Conservation (phyloP, 441 rosid species). For the Aquilaria agallochum region DNA sequence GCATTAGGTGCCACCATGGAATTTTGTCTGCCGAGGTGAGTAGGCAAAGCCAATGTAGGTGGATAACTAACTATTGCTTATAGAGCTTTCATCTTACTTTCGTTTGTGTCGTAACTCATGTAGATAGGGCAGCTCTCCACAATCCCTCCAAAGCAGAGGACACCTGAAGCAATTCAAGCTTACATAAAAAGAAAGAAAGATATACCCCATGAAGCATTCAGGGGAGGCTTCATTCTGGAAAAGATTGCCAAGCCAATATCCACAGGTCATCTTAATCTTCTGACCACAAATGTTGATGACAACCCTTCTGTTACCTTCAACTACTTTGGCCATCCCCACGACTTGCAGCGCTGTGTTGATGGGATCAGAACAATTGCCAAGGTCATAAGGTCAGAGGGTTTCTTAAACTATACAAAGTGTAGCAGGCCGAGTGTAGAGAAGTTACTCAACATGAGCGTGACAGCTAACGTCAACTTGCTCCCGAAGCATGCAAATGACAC, state of each 20-base stretch:
- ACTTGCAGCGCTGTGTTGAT: constrained; percentile 65
- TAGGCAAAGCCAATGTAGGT: no score
- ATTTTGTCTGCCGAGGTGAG: constrained; percentile 80
- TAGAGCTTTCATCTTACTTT: background rate
- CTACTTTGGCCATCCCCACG: constrained; percentile 77
- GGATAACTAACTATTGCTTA: background rate
- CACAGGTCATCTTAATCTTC: constrained; percentile 59
- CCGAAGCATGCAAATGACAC: constrained; percentile 80
- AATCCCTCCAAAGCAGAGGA: constrained; percentile 65
- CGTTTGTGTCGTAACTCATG: background rate
- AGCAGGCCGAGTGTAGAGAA: constrained; percentile 46
- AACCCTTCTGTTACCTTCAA: constrained; percentile 91
- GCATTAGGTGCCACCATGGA: constrained; percentile 83
- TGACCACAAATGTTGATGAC: constrained; percentile 64
- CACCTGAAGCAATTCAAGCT: constrained; percentile 54
- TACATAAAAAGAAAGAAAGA: constrained; percentile 48
- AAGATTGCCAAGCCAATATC: constrained; percentile 78
- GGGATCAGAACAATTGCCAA: constrained; percentile 60
- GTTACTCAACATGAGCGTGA: constrained; percentile 66
- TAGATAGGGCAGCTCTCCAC: constrained; percentile 93
- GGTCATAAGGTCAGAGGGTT: constrained; percentile 58
- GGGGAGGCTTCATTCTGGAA: constrained; percentile 89
- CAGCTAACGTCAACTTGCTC: constrained; percentile 78
- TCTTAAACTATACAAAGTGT: constrained; percentile 54
- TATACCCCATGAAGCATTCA: constrained; percentile 74